These are phyloP conservation scores for Trichoderma sp. DNA, from an alignment of 2,329 filamentous ascomycete species.

Conservation along the genomic window DNA sequence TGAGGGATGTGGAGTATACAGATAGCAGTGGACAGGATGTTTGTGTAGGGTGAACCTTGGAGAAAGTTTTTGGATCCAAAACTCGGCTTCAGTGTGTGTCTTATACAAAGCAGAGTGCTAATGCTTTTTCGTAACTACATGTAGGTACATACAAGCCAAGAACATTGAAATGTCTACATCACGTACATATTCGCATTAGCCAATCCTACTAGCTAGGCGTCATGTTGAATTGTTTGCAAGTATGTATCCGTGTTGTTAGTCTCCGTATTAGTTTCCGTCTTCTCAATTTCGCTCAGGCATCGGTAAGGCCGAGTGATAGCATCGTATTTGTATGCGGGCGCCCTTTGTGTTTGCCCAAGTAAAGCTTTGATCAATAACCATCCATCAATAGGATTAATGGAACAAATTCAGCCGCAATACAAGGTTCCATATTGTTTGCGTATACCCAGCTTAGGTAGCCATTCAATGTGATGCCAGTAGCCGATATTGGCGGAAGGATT, in stretches of 20 bases:
- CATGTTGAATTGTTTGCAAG: not conserved
- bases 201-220: not conserved
- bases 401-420: not conserved
- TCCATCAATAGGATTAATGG: not conserved
- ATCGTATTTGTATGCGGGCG: not conserved
- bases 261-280: not conserved
- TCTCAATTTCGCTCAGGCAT: not conserved
- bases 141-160: not conserved
- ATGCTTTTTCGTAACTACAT: not conserved
- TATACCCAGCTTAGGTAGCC: not conserved
- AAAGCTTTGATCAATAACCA: not conserved
- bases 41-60: not conserved
- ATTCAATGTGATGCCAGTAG: not conserved
- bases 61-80: not conserved
- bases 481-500: not conserved
- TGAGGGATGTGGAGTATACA: not conserved
- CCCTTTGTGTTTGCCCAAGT: not conserved
- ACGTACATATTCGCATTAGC: not conserved
- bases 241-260: not conserved
- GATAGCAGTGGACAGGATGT: not conserved
- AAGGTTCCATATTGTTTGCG: not conserved
- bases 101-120: not conserved
- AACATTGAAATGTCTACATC: not conserved
- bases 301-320: not conserved
- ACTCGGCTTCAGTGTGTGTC: not conserved